A percentile compares a stretch with the other conserved stretches of the same genome.
Conservation (phyloP, 78 protist genomes). For the Speleostelium caveatum region DNA sequence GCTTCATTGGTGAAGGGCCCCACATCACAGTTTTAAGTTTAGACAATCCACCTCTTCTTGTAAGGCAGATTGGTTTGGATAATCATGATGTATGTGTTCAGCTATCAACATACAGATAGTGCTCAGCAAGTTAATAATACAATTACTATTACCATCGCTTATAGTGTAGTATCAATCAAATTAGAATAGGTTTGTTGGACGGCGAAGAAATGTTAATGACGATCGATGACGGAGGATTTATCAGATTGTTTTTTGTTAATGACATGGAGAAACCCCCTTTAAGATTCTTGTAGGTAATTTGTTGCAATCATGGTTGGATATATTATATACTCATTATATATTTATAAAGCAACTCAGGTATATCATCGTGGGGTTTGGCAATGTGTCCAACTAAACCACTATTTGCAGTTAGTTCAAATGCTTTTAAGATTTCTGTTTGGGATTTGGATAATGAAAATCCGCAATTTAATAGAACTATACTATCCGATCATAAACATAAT, state of each 20-base stretch:
- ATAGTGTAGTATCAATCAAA: constrained; percentile 66
- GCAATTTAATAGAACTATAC: constrained; percentile 8
- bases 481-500: constrained; percentile 43
- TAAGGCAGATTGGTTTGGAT: constrained; percentile 4
- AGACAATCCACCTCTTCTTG: constrained; percentile 8
- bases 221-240: constrained; percentile 60
- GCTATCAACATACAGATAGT: background rate
- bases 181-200: constrained; percentile 31
- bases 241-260: constrained; percentile 36
- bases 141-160: background rate
- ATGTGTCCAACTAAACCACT: constrained; percentile 52
- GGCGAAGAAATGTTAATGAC: constrained; percentile 48
- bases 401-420: constrained; percentile 51
- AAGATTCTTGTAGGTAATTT: constrained; percentile 5
- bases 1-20: constrained; percentile 40
- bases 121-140: background rate
- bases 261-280: constrained; percentile 17
- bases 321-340: background rate
- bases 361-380: constrained; percentile 68
- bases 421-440: constrained; percentile 28
- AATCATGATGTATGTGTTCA: background rate
- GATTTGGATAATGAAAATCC: constrained; percentile 14
- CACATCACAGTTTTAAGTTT: constrained; percentile 6
- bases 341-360: background rate
- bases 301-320: background rate